Percentiles rank a stretch among this genome's conserved stretches.
Conservation (phyloP, 306 rosid genomes). For the Alnus glutinosa region DNA sequence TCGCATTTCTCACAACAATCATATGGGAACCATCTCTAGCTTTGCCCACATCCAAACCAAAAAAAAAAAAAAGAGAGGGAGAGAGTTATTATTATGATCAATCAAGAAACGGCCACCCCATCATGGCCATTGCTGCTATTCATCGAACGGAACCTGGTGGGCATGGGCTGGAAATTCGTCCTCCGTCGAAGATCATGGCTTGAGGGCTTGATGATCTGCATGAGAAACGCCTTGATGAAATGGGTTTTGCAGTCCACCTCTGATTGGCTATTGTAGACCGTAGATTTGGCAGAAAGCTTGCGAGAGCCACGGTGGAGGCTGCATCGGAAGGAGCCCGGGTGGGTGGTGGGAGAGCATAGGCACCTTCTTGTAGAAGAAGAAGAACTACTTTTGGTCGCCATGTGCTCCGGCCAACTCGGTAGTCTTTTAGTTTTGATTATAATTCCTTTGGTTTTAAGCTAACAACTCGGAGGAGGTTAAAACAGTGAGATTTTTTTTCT, state of each 20-base stretch:
- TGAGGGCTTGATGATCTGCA: conserved; percentile 24
- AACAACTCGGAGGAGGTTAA: background rate
- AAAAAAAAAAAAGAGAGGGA: background rate
- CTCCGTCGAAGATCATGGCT: conserved; percentile 23
- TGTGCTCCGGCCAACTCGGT: background rate
- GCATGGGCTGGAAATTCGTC: conserved; percentile 30
- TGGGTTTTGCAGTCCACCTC: conserved; percentile 6
- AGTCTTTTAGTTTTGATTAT: background rate
- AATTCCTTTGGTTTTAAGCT: background rate
- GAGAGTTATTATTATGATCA: conserved; percentile 4
- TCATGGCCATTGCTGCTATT: background rate
- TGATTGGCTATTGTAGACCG: background rate
- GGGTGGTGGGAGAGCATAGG: conserved; percentile 59
- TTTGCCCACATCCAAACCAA: background rate
- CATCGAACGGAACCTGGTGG: conserved; percentile 35
- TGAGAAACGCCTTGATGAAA: conserved; percentile 23
- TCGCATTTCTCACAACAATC: background rate
- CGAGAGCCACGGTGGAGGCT: conserved; percentile 36
- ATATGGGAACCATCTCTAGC: background rate
- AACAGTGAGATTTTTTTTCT: background rate
- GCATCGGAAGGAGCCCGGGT: conserved; percentile 70
- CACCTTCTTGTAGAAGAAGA: conserved; percentile 35
- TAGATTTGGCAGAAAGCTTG: background rate
- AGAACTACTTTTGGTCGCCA: background rate
- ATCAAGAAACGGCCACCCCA: conserved; percentile 25